These are phyloP conservation scores for Neocatenulostroma microsporum DNA, from an alignment of 2,329 filamentous ascomycete species.

Conservation along the genomic window DNA sequence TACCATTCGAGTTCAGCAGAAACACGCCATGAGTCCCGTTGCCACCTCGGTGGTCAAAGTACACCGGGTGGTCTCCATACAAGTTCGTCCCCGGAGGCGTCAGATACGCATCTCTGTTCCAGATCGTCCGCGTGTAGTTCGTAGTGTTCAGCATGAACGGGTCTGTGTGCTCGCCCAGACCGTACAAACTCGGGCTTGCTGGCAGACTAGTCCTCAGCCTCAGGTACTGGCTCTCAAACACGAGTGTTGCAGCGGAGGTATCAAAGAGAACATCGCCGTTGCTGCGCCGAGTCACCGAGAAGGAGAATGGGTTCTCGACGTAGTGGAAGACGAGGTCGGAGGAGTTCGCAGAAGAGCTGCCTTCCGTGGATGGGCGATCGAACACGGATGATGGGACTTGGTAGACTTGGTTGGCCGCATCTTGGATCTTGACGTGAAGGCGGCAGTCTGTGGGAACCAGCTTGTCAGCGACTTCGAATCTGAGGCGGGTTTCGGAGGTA, in stretches of 20 bases:
- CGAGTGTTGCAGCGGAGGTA: conserved; percentile 55
- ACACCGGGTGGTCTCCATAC: conserved; percentile 66
- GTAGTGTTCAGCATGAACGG: conserved; percentile 28
- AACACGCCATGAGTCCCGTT: conserved; percentile 58
- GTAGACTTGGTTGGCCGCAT: conserved; percentile 61
- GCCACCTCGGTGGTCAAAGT: conserved; percentile 59
- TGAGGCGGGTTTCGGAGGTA: no score
- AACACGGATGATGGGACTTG: conserved; percentile 65
- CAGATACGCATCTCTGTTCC: conserved; percentile 59
- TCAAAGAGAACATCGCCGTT: conserved; percentile 59
- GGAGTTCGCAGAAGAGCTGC: conserved; percentile 18
- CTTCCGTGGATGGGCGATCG: conserved; percentile 47
- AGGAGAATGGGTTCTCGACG: conserved; percentile 56
- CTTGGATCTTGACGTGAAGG: conserved; percentile 63
- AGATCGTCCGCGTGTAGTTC: conserved; percentile 59
- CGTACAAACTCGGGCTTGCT: conserved; percentile 62
- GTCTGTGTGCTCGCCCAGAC: conserved; percentile 70
- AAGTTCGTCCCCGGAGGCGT: conserved; percentile 57
- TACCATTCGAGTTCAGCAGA: conserved; percentile 59
- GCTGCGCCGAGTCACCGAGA: conserved; percentile 52
- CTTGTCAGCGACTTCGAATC: no score
- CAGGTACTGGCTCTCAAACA: conserved; percentile 74
- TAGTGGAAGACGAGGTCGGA: conserved; percentile 50
- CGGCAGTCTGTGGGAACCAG: conserved; percentile 42
- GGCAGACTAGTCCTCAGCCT: conserved; percentile 64